A percentile compares a stretch with the other conserved stretches of the same genome.
Conservation (phyloP, 2,329 filamentous ascomycete genomes). For the Colletotrichum lentis region DNA sequence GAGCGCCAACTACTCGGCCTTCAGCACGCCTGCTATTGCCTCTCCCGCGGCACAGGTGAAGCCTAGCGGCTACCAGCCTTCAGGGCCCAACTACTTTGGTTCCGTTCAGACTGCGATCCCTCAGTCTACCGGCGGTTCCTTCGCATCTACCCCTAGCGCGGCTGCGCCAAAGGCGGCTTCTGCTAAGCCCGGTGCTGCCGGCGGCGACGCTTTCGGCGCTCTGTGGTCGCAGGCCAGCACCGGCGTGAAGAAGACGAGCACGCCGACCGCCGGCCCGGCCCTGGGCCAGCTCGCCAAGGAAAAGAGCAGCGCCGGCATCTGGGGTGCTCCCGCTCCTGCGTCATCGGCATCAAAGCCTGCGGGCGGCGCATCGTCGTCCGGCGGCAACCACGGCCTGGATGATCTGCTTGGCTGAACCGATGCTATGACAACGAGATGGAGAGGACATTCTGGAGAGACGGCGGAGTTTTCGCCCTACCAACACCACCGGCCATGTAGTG, state of each 20-base stretch:
- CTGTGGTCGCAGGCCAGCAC: slow-evolving; percentile 81
- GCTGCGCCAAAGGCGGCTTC: slow-evolving; percentile 59
- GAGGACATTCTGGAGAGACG: slow-evolving; percentile 2
- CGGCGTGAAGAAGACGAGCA: slow-evolving; percentile 76
- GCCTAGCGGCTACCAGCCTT: slow-evolving; percentile 74
- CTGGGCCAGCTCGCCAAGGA: slow-evolving; percentile 97
- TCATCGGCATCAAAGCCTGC: slow-evolving; percentile 44
- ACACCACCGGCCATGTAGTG: slow-evolving; percentile 14
- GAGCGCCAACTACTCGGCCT: slow-evolving; percentile 70
- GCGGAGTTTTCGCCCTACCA: background rate
- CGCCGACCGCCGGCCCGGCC: slow-evolving; percentile 73
- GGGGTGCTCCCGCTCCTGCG: slow-evolving; percentile 74
- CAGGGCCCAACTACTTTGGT: slow-evolving; percentile 93
- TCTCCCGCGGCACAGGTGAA: slow-evolving; percentile 58
- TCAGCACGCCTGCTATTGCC: slow-evolving; percentile 58
- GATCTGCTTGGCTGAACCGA: slow-evolving; percentile 57
- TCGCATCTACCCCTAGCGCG: slow-evolving; percentile 43
- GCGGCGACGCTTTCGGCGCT: slow-evolving; percentile 88
- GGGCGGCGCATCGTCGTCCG: slow-evolving; percentile 32
- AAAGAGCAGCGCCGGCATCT: slow-evolving; percentile 93
- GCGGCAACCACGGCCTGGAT: slow-evolving; percentile 50
- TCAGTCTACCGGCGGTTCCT: slow-evolving; percentile 41
- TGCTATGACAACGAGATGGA: slow-evolving; percentile 5
- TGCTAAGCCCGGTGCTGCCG: slow-evolving; percentile 65
- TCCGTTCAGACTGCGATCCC: slow-evolving; percentile 67